A percentile compares a stretch with the other conserved stretches of the same genome.
Conservation (phyloP, 352 stramenopile genomes). For the Globisporangium abappressorium region DNA sequence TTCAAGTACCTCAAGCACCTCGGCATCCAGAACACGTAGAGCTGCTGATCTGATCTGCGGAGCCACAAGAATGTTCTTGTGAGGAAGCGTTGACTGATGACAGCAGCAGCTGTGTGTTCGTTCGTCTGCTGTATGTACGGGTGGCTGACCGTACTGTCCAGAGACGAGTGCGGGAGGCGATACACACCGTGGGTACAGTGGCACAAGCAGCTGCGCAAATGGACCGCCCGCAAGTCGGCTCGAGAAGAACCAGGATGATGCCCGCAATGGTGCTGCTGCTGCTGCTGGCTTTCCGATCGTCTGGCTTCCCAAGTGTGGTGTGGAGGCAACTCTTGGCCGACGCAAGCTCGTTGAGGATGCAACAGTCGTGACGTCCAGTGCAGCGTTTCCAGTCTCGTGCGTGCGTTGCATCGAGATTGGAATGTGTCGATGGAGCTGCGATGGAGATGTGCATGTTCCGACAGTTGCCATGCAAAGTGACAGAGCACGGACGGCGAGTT, state of each 20-base stretch:
- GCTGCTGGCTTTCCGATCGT: not conserved
- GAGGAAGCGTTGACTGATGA: not conserved
- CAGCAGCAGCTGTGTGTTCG: not conserved
- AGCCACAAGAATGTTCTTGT: slow-evolving; percentile 12
- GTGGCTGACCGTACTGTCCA: not conserved
- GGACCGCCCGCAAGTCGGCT: not conserved
- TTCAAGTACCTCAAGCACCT: slow-evolving; percentile 89
- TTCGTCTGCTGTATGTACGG: not conserved
- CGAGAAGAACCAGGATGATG: not conserved
- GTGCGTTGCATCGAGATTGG: not conserved
- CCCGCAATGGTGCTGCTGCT: not conserved
- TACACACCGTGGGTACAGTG: not conserved
- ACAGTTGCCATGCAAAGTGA: not conserved
- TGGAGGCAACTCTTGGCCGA: not conserved
- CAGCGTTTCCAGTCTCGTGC: not conserved
- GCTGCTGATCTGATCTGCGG: not conserved
- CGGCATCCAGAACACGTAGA: slow-evolving; percentile 57
- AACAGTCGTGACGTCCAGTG: slow-evolving; percentile 4
- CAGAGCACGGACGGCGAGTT: not conserved
- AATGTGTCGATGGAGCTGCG: not conserved
- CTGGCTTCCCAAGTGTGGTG: not conserved
- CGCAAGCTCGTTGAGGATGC: slow-evolving; percentile 1
- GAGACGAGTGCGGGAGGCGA: not conserved
- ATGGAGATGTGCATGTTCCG: slow-evolving; percentile 1
- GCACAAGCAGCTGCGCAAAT: not conserved